Evolutionary conservation across 306 rosid genomes (phyloP).

Genomic region (Begonia fuchsioides): DNA sequence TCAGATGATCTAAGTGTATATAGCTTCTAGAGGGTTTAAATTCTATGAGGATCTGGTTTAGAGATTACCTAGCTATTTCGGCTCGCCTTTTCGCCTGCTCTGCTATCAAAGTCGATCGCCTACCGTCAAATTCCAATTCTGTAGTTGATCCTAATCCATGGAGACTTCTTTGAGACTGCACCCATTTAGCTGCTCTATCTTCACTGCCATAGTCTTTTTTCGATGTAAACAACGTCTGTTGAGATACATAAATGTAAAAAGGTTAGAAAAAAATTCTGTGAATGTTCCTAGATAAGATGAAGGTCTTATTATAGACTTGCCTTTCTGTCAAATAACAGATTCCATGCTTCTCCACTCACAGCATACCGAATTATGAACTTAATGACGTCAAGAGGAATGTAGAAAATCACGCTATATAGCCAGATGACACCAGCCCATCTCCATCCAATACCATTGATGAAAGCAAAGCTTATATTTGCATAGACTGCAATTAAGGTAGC

Average conservation of each 20-base stretch:
- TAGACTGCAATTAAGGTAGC: conserved; percentile 77
- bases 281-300: no score
- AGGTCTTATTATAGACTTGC: neutral
- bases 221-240: conserved; percentile 63
- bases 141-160: conserved; percentile 30
- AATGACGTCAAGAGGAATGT: conserved; percentile 62
- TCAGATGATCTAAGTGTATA: no score
- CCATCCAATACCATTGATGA: conserved; percentile 74
- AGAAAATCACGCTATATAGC: conserved; percentile 65
- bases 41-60: no score
- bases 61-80: conserved; percentile 52
- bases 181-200: conserved; percentile 64
- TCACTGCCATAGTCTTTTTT: conserved; percentile 74
- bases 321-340: conserved; percentile 1
- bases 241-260: conserved; percentile 6
- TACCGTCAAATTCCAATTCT: conserved; percentile 23
- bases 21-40: conserved; percentile 1
- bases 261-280: no score
- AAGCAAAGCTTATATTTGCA: conserved; percentile 61
- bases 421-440: conserved; percentile 83
- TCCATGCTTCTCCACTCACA: conserved; percentile 49
- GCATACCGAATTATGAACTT: conserved; percentile 60
- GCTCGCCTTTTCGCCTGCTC: conserved; percentile 67
- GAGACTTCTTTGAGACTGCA: conserved; percentile 59
- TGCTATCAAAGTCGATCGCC: conserved; percentile 39